Evolutionary conservation across 2,329 filamentous ascomycete species (phyloP), one percentile per base, ranked within the genome.

Genomic region (Ascochyta lentis): DNA sequence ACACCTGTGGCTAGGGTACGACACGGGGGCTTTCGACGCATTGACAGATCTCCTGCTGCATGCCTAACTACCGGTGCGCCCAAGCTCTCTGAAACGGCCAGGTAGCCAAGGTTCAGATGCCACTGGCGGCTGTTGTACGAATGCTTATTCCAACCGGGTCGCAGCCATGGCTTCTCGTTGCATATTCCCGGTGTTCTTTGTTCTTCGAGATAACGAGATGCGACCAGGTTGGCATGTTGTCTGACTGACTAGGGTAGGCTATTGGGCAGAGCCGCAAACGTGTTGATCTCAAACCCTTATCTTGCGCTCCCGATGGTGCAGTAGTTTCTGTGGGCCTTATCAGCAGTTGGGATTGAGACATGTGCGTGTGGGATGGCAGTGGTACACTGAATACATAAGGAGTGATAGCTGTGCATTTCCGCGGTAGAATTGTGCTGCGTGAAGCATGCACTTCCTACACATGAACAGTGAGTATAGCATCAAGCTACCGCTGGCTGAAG

Each of bases 311-410:
- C 44, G 29, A 49, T 44, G 33, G 44, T 53, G 54, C 54, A 53
- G 49, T 49, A 57, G 44, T 53, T 57, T 51, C 43, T 49, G 49
- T 49, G 54, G 48, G 49, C 27, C 54, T 57, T 57, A 57, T 57
- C 54, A 41, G 49, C 33, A 15, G 29, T 40, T 38, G 46, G 45
- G 26, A 55, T 23, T 40, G 52, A 49, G 15, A 51, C 38, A 31
- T 43, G 43, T 51, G 29, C n/a, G 48, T 43, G 42, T 47, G 48
- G 43, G 48, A 39, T 47, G 39, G 42, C 10, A 29, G 41, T 37
- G 27, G 13, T 50, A 46, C 24, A 56, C n/a, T 6, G 34, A 56
- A 37, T 50, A 49, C 47, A 46, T 48, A 54, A 41, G 40, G 23
- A 41, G n/a, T 12, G 40, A 40, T 27, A 29, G 16, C 29, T 16